These are phyloP conservation scores for Trametes hirsuta DNA, from an alignment of 1,284 basidiomycete genomes.

Conservation along the genomic window DNA sequence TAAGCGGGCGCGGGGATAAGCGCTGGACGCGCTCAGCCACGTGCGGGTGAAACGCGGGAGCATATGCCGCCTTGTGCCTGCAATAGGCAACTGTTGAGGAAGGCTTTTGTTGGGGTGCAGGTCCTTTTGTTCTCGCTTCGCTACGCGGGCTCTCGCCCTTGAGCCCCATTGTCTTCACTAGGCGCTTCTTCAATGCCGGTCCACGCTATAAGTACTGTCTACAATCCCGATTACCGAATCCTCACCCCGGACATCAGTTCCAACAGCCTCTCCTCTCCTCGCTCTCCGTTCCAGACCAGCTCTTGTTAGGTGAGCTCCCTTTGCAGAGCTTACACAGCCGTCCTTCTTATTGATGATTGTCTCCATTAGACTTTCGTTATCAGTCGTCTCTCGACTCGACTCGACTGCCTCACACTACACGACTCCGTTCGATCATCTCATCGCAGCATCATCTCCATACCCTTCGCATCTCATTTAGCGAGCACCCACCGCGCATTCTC, in stretches of 20 bases:
- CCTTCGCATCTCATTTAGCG: constrained; percentile 33
- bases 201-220: constrained; percentile 37
- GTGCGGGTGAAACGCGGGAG: constrained; percentile 24
- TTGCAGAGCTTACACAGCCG: background rate
- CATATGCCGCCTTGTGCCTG: constrained; percentile 31
- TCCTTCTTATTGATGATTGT: background rate
- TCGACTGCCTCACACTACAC: constrained; percentile 34
- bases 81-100: constrained; percentile 31
- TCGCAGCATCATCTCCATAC: constrained; percentile 21
- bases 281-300: constrained; percentile 35
- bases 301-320: constrained; percentile 37
- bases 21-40: constrained; percentile 13
- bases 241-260: constrained; percentile 42
- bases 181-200: constrained; percentile 23
- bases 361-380: constrained; percentile 18
- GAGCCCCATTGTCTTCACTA: constrained; percentile 36
- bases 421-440: constrained; percentile 29
- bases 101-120: constrained; percentile 31
- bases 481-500: constrained; percentile 31
- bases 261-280: constrained; percentile 33
- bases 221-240: constrained; percentile 24
- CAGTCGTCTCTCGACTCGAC: constrained; percentile 26
- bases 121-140: constrained; percentile 40
- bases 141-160: constrained; percentile 28
- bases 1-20: background rate